Evolutionary conservation across 352 stramenopile genomes (phyloP), one percentile per base, ranked within the genome.

Genomic region (Blastocystis hominis): DNA sequence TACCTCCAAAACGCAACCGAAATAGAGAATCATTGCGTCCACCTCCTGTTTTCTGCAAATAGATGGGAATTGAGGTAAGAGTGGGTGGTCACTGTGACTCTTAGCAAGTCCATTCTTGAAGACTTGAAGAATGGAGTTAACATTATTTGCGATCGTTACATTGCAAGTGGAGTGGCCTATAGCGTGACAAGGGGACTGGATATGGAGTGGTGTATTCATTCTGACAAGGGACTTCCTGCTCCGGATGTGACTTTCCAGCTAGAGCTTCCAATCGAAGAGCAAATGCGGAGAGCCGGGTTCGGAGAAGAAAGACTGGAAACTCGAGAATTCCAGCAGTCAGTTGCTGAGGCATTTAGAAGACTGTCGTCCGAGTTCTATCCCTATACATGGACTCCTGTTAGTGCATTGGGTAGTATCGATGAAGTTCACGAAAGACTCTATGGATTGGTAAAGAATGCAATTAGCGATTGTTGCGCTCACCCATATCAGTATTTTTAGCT

Each of bases 41-140:
- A 99, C 91, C 91, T 99, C 55, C 92, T 99, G 38, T 99, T 99
- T 91, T 97, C 94, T 50, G 96, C 97, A 24, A 99, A 99, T 91
- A 95, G 97, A 66, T 99, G 97, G 97, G 97, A 99, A 90, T 93
- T 93, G n/a, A 93, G 92, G 7, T 70, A 68, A 30, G 68, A n/a
- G 2, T 88, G 24, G 3, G 56, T 68, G 62, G 38, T 40, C 24
- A 89, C n/a, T 89, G 15, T 90, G 9, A 76, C 34, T 6, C 13
- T 62, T 44, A 61, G 90, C 15, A 72, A 89, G 34, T 50, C 91
- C 34, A 90, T 90, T 30, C 86, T 95, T n/a, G 68, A 90, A 1
- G 89, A 94, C 54, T 89, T 96, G 4, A 64, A 76, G 5, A 91
- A 90, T 75, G 95, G 96, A 42, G 93, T 92, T 50, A 95, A 96